These are phyloP conservation scores for Kwoniella dendrophila DNA, from an alignment of 768 basidiomycete genomes.

Conservation along the genomic window DNA sequence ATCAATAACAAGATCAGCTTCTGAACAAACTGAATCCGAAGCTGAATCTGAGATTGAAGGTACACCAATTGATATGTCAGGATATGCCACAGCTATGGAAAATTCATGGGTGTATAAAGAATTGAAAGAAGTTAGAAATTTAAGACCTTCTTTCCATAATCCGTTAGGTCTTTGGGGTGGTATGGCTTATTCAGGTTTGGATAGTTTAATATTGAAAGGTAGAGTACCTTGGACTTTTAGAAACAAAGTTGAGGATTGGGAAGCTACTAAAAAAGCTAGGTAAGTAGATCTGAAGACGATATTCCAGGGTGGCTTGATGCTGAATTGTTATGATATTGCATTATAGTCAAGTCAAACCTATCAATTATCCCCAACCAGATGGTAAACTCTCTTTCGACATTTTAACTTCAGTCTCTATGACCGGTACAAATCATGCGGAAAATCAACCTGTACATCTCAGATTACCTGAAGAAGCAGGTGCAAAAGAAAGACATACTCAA, in stretches of 20 bases:
- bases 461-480: slow-evolving; percentile 63
- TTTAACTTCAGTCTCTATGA: slow-evolving; percentile 83
- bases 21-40: slow-evolving; percentile 16
- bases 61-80: slow-evolving; percentile 65
- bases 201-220: slow-evolving; percentile 80
- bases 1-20: slow-evolving; percentile 57
- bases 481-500: slow-evolving; percentile 68
- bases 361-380: slow-evolving; percentile 82
- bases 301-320: neutral
- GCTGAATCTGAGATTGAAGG: slow-evolving; percentile 33
- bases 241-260: slow-evolving; percentile 66
- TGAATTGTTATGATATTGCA: neutral
- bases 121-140: slow-evolving; percentile 83
- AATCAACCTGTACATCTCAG: slow-evolving; percentile 89
- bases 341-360: slow-evolving; percentile 65
- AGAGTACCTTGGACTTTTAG: slow-evolving; percentile 89
- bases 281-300: slow-evolving; percentile 31
- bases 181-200: slow-evolving; percentile 83
- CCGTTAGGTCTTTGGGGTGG: slow-evolving; percentile 82
- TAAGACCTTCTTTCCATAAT: slow-evolving; percentile 81
- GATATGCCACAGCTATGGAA: slow-evolving; percentile 70
- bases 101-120: slow-evolving; percentile 84
- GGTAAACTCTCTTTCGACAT: slow-evolving; percentile 90
- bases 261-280: slow-evolving; percentile 69
- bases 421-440: slow-evolving; percentile 95